Base-by-base conservation (phyloP, 202 grass and related monocot species). In the Setaria italica region DNA sequence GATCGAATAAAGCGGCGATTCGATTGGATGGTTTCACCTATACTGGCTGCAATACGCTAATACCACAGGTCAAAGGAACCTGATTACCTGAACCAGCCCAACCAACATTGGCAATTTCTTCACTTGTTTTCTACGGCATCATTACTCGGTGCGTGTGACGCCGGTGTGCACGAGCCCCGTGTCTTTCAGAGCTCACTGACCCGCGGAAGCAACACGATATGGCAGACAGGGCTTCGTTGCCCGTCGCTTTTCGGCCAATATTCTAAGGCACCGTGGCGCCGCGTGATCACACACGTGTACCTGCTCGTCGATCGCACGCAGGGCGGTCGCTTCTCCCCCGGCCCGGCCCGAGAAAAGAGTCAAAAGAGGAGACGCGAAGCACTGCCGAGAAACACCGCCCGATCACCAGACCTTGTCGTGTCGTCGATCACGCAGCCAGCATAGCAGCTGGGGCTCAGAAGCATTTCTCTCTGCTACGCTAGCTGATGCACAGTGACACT, bases 11-110 rank as follows among this genome's bases (percentile, higher is more conserved):
- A 62, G 54, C 16, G 35, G 11, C 11, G 41, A 71, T 71, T 78
- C 30, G 74, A 79, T 78, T 19, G 83, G 54, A 25, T 51, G 48
- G 70, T 87, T 74, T 82, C 64, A 87, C 85, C 85, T 67, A 71
- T 11, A 45, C 14, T 41, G 21, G 20, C 11, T 42, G 6, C 6
- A 15, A 29, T 9, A 58, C 55, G 55, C 55, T 58, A 58, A 10
- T 58, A 58, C 3, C 58, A 9, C 54, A 15, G 13, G 84, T 45
- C 45, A 64, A 80, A 58, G 21, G 4, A 81, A 30, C 5, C 21
- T 7, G 12, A 45, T 11, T 4, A 15, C 69, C 4, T 41, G 39
- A 41, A 47, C 11, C 34, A 50, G 48, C 48, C 13, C 48, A 14
- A 50, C 37, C 19, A 30, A n/a, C 29, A 1, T 1, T 9, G 5